phyloP scores from a whole-genome alignment of 306 rosid species.

The Rosa lucieae region DNA sequence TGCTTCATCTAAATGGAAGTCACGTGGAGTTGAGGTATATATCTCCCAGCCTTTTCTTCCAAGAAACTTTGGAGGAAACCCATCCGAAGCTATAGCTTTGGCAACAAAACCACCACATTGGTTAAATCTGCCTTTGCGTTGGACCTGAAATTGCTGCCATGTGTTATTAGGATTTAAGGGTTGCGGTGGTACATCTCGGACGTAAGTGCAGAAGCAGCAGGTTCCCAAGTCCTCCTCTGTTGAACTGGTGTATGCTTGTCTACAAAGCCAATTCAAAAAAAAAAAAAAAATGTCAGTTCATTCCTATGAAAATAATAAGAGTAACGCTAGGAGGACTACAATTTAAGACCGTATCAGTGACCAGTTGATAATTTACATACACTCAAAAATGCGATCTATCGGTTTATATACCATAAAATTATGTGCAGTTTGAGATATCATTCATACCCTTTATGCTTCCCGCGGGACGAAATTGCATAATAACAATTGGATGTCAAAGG shows the following conservation, averaged over 20 bases:
- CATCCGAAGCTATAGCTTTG: conserved; percentile 25
- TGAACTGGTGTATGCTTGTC: conserved; percentile 48
- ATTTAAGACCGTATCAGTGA: not conserved
- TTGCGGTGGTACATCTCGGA: conserved; percentile 23
- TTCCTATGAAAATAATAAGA: not conserved
- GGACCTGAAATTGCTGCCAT: conserved; percentile 33
- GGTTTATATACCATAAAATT: not conserved
- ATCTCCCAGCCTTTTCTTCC: conserved; percentile 26
- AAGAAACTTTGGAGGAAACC: conserved; percentile 32
- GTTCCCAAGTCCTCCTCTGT: conserved; percentile 41
- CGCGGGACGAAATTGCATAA: conserved; percentile 42
- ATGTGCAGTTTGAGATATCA: not conserved
- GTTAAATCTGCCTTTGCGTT: not conserved
- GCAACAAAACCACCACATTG: conserved; percentile 27
- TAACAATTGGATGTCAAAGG: conserved; percentile 61
- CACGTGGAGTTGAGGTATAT: not conserved
- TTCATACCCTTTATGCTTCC: conserved; percentile 54
- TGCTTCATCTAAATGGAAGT: conserved; percentile 33
- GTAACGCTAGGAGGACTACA: not conserved
- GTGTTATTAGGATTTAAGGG: conserved; percentile 36
- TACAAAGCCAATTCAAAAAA: conserved; percentile 16
- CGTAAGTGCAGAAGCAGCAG: conserved; percentile 39
- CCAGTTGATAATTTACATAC: not conserved
- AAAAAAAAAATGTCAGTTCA: not conserved
- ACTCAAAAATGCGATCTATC: not conserved